These are phyloP conservation scores for Aegilops sharonensis DNA, from an alignment of 176 grass and related monocot genomes.

Conservation along the genomic window DNA sequence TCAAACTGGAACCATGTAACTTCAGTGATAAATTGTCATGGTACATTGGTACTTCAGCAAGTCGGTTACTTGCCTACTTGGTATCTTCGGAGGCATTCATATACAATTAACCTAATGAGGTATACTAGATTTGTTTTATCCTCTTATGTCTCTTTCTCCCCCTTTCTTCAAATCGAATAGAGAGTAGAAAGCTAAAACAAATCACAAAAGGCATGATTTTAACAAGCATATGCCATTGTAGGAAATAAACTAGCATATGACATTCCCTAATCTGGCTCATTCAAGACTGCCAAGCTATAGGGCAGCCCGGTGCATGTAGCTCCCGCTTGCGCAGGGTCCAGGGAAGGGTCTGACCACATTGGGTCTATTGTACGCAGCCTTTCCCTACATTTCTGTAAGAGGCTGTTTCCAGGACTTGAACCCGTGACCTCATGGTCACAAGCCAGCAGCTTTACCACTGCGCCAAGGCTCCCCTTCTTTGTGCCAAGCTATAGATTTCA, in stretches of 20 bases:
- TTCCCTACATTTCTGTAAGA: no score
- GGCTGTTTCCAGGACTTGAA: no score
- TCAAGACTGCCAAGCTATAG: background rate
- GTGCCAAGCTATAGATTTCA: background rate
- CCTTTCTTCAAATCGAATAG: background rate
- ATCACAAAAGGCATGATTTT: background rate
- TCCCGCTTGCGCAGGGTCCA: no score
- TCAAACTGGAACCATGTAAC: background rate
- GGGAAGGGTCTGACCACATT: no score
- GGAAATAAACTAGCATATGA: no score
- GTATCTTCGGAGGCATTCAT: background rate
- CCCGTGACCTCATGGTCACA: no score
- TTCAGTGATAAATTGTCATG: background rate
- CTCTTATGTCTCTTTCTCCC: background rate
- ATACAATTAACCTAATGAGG: background rate
- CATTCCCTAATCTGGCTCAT: conserved; percentile 19
- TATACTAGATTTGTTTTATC: background rate
- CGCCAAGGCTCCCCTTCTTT: no score
- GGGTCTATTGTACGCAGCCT: no score
- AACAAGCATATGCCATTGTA: no score
- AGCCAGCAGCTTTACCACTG: no score
- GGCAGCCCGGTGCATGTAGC: no score
- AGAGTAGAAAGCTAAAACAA: conserved; percentile 12
- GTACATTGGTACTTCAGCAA: background rate
- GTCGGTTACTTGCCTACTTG: background rate